phyloP scores from a whole-genome alignment of 2,329 filamentous ascomycete genomes.

The Gyromitra esculenta region DNA sequence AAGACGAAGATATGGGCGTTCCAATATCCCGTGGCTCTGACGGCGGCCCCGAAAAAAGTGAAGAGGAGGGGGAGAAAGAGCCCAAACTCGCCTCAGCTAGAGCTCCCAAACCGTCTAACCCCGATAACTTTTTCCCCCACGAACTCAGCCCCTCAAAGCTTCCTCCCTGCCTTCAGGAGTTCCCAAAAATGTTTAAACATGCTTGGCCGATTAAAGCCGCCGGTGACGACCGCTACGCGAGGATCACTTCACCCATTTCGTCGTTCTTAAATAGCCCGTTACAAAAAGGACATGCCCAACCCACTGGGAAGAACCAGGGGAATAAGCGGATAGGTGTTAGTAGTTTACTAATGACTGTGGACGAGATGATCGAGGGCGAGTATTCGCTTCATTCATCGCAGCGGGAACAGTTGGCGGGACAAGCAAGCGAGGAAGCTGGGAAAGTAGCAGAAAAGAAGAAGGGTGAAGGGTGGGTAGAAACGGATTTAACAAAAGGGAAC shows the following conservation, averaged over 20 bases:
- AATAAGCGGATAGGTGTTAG: conserved; percentile 70
- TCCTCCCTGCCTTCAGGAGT: conserved; percentile 65
- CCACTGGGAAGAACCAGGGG: conserved; percentile 70
- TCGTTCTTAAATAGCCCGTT: conserved; percentile 81
- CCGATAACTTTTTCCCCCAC: conserved; percentile 66
- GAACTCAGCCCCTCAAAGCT: conserved; percentile 64
- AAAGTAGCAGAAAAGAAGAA: conserved; percentile 64
- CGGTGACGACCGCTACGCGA: conserved; percentile 81
- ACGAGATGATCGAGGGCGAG: conserved; percentile 83
- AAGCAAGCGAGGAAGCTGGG: conserved; percentile 68
- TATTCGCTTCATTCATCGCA: conserved; percentile 78
- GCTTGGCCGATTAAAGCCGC: conserved; percentile 90
- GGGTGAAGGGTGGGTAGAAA: conserved; percentile 83
- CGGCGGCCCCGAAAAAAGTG: neutral
- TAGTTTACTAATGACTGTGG: conserved; percentile 75
- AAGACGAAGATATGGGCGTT: conserved; percentile 38
- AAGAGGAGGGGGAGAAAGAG: neutral
- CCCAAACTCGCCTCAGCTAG: neutral
- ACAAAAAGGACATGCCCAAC: conserved; percentile 65
- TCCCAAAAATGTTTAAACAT: conserved; percentile 84
- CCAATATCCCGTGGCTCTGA: neutral
- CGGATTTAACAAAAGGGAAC: conserved; percentile 71
- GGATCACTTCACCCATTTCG: conserved; percentile 85
- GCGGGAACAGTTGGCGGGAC: conserved; percentile 69
- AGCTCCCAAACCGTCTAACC: neutral